Conservation (phyloP, 768 basidiomycete genomes). For the Trametes cingulata region DNA sequence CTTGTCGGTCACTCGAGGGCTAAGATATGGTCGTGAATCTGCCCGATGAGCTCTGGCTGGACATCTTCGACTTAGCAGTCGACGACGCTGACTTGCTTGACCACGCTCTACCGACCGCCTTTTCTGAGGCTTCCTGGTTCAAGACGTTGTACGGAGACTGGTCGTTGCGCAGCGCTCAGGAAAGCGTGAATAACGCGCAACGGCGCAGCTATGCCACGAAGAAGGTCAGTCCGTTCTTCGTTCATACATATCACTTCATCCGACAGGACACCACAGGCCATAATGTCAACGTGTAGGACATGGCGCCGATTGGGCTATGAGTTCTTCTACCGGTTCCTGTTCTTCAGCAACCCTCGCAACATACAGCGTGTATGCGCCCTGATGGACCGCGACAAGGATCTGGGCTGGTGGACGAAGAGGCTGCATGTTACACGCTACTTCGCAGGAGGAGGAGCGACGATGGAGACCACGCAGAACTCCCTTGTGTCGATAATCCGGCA, state of each 20-base stretch:
- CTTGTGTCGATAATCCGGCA: conserved; percentile 60
- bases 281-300: conserved; percentile 64
- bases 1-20: background rate
- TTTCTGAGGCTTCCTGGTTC: conserved; percentile 69
- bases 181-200: conserved; percentile 59
- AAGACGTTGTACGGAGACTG: conserved; percentile 51
- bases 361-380: conserved; percentile 52
- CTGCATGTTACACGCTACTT: conserved; percentile 65
- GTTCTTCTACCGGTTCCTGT: conserved; percentile 67
- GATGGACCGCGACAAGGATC: conserved; percentile 51
- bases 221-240: conserved; percentile 48
- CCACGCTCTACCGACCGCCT: conserved; percentile 56
- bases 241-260: background rate
- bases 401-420: conserved; percentile 74
- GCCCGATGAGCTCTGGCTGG: conserved; percentile 68
- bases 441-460: conserved; percentile 40
- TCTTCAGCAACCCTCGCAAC: conserved; percentile 61
- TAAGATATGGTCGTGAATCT: conserved; percentile 37
- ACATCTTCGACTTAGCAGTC: conserved; percentile 70
- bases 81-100: conserved; percentile 72
- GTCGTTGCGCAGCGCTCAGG: conserved; percentile 60
- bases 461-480: conserved; percentile 52
- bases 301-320: conserved; percentile 66
- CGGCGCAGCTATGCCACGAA: conserved; percentile 63
- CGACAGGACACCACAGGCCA: conserved; percentile 47